These are phyloP conservation scores for Paramecium bursaria DNA, from an alignment of 73 alveolate species.

Conservation along the genomic window DNA sequence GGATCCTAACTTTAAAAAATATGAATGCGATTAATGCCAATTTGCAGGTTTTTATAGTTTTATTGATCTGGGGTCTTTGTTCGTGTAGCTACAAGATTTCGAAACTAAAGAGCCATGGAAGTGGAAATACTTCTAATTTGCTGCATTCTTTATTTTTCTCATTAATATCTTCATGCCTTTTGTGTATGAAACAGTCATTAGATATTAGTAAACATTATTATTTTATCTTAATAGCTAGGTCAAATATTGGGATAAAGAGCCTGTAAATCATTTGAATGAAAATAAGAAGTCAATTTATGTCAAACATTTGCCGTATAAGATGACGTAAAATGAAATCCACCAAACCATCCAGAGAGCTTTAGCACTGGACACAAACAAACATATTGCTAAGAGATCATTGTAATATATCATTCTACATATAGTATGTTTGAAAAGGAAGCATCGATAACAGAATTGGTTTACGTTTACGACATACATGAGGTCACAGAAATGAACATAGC, in stretches of 20 bases:
- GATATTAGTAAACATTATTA: too few species aligned
- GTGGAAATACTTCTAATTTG: conserved; percentile 27
- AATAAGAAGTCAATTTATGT: conserved; percentile 52
- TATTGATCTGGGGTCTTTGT: conserved; percentile 19
- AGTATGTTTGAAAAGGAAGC: conserved; percentile 2
- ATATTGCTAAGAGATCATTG: conserved; percentile 25
- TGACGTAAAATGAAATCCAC: conserved; percentile 18
- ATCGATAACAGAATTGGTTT: conserved; percentile 27
- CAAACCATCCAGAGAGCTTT: conserved; percentile 16
- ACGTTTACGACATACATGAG: conserved; percentile 53
- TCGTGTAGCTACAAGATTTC: not conserved
- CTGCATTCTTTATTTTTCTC: conserved; percentile 20
- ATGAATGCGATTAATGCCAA: conserved; percentile 1
- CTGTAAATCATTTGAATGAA: conserved; percentile 33
- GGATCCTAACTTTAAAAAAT: not conserved
- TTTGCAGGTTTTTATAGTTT: conserved; percentile 13
- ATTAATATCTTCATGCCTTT: conserved; percentile 24
- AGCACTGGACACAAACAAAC: not conserved
- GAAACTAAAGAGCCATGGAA: conserved; percentile 1
- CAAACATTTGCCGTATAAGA: conserved; percentile 52
- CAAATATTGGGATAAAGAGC: conserved; percentile 54
- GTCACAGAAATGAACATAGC: conserved; percentile 14
- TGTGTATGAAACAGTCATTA: conserved; percentile 6
- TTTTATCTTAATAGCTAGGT: too few species aligned
- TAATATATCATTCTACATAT: not conserved